Base-by-base conservation (phyloP, 1,284 basidiomycete species). In the Cryptococcus neoformans region DNA sequence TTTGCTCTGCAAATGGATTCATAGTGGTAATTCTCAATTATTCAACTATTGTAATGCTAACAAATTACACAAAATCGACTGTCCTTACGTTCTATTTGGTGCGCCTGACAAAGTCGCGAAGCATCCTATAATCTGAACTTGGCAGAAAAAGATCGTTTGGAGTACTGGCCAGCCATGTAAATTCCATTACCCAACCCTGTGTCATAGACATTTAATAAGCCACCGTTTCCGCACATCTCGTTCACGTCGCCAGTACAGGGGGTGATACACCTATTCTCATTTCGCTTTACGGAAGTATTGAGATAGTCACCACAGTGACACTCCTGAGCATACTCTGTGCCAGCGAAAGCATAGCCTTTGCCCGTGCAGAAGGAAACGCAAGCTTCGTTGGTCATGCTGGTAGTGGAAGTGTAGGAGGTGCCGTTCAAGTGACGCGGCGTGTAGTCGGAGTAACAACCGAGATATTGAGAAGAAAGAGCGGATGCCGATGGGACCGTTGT, bases 261-360 rank as follows among this genome's bases (percentile, higher is more conserved):
- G 51, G 67, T 67, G 58, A 58, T 59, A 57, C 70, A 71, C 3
- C n/a, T 21, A 6, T n/a, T 21, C 28, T 49, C 48, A 10, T 2
- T 36, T 6, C 36, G 28, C 16, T 4, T 8, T 12, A 49, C 17
- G 34, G 35, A 12, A 39, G 48, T 6, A 12, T 37, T 10, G 40
- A 65, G 17, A n/a, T 52, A 34, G 54, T 62, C 68, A 35, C 65
- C 63, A 56, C 69, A 71, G 59, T 62, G 67, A 55, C 68, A 72
- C 55, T 71, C 60, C 38, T 57, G 49, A 34, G 62, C 51, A 51
- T 66, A 65, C 62, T 72, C 61, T 37, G 54, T n/a, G 36, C 56
- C 61, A 39, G 55, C 52, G 41, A 49, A 52, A n/a, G n/a, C 14
- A 42, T 34, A 56, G 35, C 54, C 54, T 3, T 34, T 17, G 21